These are phyloP conservation scores for Vigna reflexopilosa DNA, from an alignment of 306 rosid genomes.

Conservation along the genomic window DNA sequence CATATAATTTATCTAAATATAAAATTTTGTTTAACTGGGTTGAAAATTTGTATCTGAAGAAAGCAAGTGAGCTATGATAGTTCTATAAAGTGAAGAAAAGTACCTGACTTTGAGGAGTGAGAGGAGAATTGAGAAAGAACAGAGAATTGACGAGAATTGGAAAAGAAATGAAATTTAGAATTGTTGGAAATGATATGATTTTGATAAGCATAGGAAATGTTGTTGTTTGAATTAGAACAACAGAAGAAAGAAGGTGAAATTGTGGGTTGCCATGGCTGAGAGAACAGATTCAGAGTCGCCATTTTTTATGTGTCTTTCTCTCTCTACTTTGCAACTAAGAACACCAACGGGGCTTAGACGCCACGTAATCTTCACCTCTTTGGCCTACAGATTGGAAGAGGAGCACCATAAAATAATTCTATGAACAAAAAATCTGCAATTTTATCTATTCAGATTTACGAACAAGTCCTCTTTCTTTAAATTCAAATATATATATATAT, in stretches of 20 bases:
- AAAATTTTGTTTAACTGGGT: background rate
- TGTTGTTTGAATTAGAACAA: constrained; percentile 32
- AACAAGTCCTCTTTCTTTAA: background rate
- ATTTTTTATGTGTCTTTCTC: constrained; percentile 40
- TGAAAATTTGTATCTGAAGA: background rate
- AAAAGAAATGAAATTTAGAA: constrained; percentile 44
- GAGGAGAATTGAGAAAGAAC: constrained; percentile 46
- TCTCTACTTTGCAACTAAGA: background rate
- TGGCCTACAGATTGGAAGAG: constrained; percentile 30
- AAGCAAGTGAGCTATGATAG: background rate
- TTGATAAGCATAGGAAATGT: constrained; percentile 11
- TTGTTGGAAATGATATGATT: constrained; percentile 33
- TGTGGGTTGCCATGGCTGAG: constrained; percentile 62
- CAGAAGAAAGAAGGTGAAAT: constrained; percentile 43
- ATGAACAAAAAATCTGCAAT: background rate
- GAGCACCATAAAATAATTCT: constrained; percentile 41
- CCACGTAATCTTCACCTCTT: constrained; percentile 32
- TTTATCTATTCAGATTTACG: background rate
- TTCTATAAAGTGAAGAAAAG: constrained; percentile 23
- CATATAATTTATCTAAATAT: constrained; percentile 15
- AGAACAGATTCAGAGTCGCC: constrained; percentile 64
- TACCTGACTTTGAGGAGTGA: constrained; percentile 66
- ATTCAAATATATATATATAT: background rate
- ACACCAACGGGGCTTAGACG: constrained; percentile 14
- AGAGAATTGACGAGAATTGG: constrained; percentile 48